Evolutionary conservation across 306 rosid genomes (phyloP).

Genomic region (Vigna trinervia): DNA sequence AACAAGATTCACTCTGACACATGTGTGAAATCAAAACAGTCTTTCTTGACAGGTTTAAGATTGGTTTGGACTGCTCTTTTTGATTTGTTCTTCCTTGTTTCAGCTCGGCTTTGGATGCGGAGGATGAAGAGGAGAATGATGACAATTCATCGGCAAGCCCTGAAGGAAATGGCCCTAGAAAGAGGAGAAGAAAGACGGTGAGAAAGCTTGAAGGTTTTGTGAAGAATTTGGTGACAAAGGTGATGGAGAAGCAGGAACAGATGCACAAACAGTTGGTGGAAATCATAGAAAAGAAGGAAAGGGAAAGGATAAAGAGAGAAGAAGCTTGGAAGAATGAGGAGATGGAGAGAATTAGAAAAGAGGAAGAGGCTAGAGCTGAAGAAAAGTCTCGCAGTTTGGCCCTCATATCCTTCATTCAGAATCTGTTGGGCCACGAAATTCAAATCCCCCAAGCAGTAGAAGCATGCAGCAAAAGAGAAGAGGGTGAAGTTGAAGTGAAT

Average conservation of each 20-base stretch:
- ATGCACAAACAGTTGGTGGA: slow-evolving; percentile 77
- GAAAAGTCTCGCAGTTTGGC: slow-evolving; percentile 74
- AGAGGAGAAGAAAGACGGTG: slow-evolving; percentile 55
- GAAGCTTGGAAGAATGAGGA: slow-evolving; percentile 80
- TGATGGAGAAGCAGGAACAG: slow-evolving; percentile 83
- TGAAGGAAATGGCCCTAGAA: slow-evolving; percentile 44
- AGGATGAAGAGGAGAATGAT: slow-evolving; percentile 41
- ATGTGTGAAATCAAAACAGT: not conserved
- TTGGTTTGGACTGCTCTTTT: slow-evolving; percentile 27
- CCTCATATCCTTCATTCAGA: slow-evolving; percentile 68
- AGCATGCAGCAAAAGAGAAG: slow-evolving; percentile 48
- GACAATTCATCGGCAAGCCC: slow-evolving; percentile 37
- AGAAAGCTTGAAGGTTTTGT: slow-evolving; percentile 61
- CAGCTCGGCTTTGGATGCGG: slow-evolving; percentile 62
- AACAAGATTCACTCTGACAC: not conserved
- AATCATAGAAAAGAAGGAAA: slow-evolving; percentile 71
- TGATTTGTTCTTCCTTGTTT: slow-evolving; percentile 41
- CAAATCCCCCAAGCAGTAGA: slow-evolving; percentile 57
- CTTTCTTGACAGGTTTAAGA: not conserved
- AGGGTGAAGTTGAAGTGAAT: slow-evolving; percentile 47
- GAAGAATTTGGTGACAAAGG: slow-evolving; percentile 61
- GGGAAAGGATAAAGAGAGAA: slow-evolving; percentile 74
- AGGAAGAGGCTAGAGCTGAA: slow-evolving; percentile 69
- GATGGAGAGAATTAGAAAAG: slow-evolving; percentile 66
- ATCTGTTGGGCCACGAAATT: slow-evolving; percentile 58